Conservation (phyloP, 345 rosid genomes). For the Camelina laxa region DNA sequence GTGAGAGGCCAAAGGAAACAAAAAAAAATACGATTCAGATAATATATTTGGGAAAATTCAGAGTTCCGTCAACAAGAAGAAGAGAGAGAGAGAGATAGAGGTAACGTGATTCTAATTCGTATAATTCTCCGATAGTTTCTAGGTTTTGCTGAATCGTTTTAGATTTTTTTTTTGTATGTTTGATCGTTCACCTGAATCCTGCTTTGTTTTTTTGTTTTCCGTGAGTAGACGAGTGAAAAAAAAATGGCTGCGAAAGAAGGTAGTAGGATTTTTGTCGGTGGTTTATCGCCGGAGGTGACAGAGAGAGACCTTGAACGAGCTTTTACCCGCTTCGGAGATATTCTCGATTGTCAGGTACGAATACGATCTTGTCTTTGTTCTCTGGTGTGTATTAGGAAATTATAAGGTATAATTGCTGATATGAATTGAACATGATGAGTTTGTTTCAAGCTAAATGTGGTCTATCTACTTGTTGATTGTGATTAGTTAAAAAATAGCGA, state of each 20-base stretch:
- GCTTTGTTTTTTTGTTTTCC: neutral
- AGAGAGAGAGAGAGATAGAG: slow-evolving; percentile 2
- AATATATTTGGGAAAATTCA: neutral
- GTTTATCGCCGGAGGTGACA: slow-evolving; percentile 79
- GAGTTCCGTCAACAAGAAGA: slow-evolving; percentile 6
- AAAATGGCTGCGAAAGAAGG: slow-evolving; percentile 88
- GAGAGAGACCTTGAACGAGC: slow-evolving; percentile 87
- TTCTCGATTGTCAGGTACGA: slow-evolving; percentile 82
- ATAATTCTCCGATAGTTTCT: neutral
- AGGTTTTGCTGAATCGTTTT: slow-evolving; percentile 10
- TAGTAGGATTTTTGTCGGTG: slow-evolving; percentile 86
- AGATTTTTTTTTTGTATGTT: neutral
- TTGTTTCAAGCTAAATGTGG: neutral
- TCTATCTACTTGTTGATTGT: neutral
- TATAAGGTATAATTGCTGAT: neutral
- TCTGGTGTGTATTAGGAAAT: neutral
- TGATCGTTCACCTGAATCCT: slow-evolving; percentile 4
- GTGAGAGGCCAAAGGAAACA: slow-evolving; percentile 28
- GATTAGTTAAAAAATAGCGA: neutral
- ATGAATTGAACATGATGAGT: slow-evolving; percentile 4
- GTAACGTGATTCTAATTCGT: slow-evolving; percentile 17
- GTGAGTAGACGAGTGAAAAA: slow-evolving; percentile 5
- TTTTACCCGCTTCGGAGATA: slow-evolving; percentile 85
- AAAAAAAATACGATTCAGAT: slow-evolving; percentile 14
- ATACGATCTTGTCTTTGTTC: slow-evolving; percentile 39